Conservation (phyloP, 345 rosid species). For the Brassica rapa region DNA sequence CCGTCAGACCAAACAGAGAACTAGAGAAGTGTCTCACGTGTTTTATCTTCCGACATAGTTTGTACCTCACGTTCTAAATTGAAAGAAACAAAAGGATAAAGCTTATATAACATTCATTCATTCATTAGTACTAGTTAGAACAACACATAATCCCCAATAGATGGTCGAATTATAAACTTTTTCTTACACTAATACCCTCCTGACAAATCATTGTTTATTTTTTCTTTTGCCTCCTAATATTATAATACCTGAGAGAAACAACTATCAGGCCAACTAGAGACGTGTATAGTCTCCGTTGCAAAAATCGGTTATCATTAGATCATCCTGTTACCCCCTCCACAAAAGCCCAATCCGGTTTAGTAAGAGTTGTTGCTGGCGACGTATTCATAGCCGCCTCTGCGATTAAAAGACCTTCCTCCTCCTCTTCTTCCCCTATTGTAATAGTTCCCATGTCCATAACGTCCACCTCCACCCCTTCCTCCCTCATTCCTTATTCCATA, state of each 20-base stretch:
- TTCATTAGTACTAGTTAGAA: not conserved
- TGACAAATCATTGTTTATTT: not conserved
- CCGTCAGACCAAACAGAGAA: not conserved
- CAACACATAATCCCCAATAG: not conserved
- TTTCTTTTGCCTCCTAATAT: not conserved
- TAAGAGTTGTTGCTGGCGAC: constrained; percentile 16
- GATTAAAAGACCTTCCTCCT: constrained; percentile 20
- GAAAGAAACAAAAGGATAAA: not conserved
- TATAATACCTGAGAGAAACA: not conserved
- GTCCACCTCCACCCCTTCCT: constrained; percentile 16
- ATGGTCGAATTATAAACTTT: not conserved
- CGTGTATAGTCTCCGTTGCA: not conserved
- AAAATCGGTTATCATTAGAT: constrained; percentile 3
- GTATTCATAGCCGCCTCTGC: constrained; percentile 21
- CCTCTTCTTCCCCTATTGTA: constrained; percentile 18
- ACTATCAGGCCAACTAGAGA: constrained; percentile 1
- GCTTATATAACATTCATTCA: not conserved
- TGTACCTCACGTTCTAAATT: not conserved
- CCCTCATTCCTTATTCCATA: constrained; percentile 10
- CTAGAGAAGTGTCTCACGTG: not conserved
- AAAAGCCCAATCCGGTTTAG: constrained; percentile 23
- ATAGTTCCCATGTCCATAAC: constrained; percentile 16
- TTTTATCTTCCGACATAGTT: not conserved
- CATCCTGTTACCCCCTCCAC: constrained; percentile 12
- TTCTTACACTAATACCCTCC: constrained; percentile 1